Conservation (phyloP, 352 stramenopile species). For the Phytopythium vexans region DNA sequence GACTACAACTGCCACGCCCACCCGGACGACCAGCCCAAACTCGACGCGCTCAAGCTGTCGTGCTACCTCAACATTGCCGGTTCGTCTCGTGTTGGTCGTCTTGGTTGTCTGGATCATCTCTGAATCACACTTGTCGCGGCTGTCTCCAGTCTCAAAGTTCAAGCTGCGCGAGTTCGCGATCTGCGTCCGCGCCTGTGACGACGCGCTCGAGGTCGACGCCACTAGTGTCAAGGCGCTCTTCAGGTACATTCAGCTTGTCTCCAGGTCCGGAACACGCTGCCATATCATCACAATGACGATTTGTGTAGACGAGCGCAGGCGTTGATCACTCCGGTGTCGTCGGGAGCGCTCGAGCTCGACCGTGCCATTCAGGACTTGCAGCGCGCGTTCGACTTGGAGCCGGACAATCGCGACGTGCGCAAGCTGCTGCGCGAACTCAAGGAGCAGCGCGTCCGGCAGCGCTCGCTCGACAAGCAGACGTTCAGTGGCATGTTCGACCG, state of each 20-base stretch:
- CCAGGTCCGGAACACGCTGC: neutral
- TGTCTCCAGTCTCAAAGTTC: slow-evolving; percentile 63
- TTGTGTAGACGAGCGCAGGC: slow-evolving; percentile 55
- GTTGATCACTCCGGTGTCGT: slow-evolving; percentile 71
- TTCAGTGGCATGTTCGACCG: slow-evolving; percentile 85
- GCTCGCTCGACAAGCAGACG: slow-evolving; percentile 61
- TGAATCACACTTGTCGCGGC: neutral
- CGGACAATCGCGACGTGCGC: slow-evolving; percentile 52
- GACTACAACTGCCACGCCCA: slow-evolving; percentile 51
- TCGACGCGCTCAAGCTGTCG: slow-evolving; percentile 56
- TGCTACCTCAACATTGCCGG: slow-evolving; percentile 83
- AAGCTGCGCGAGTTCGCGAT: slow-evolving; percentile 65
- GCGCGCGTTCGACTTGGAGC: slow-evolving; percentile 56
- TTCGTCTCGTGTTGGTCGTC: slow-evolving; percentile 16
- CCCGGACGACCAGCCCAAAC: slow-evolving; percentile 30
- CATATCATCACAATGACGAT: neutral
- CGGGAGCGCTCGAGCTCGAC: slow-evolving; percentile 74
- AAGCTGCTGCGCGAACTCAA: slow-evolving; percentile 70
- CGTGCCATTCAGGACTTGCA: slow-evolving; percentile 69
- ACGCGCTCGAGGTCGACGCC: slow-evolving; percentile 57
- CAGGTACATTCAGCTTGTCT: neutral
- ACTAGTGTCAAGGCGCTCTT: slow-evolving; percentile 75
- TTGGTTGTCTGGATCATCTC: neutral
- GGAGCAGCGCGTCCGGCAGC: slow-evolving; percentile 62
- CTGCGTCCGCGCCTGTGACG: slow-evolving; percentile 68